Percentiles rank a stretch among this genome's conserved stretches.
Evolutionary conservation across 495 filamentous ascomycete species (phyloP).

Genomic region (Annulohypoxylon bovei): DNA sequence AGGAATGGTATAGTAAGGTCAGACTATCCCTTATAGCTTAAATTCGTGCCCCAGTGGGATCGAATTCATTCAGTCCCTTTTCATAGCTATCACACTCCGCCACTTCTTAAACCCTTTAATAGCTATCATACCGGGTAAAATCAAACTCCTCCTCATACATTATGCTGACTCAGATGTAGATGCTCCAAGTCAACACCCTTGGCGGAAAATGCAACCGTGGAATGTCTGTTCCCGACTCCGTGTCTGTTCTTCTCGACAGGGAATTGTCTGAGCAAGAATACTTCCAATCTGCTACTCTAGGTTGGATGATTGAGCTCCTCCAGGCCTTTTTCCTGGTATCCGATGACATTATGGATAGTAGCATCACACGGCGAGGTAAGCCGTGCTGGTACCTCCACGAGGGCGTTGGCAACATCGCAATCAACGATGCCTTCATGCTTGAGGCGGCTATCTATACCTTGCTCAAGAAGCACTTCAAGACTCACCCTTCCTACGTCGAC

Average conservation of each 20-base stretch:
- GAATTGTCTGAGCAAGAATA: slow-evolving; percentile 81
- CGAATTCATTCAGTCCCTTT: slow-evolving; percentile 2
- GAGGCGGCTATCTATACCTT: slow-evolving; percentile 89
- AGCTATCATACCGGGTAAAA: background rate
- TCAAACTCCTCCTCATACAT: background rate
- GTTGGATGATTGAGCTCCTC: slow-evolving; percentile 97
- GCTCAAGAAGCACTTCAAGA: slow-evolving; percentile 90
- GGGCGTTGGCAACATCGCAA: slow-evolving; percentile 90
- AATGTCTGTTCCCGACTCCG: slow-evolving; percentile 95
- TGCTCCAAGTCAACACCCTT: slow-evolving; percentile 81
- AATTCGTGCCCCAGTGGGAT: background rate
- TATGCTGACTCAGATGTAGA: slow-evolving; percentile 56
- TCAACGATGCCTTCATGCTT: slow-evolving; percentile 98
- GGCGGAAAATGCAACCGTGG: slow-evolving; percentile 99
- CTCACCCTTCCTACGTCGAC: slow-evolving; percentile 85
- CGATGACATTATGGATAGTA: slow-evolving; percentile 98
- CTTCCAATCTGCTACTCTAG: slow-evolving; percentile 83
- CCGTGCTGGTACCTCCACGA: slow-evolving; percentile 95
- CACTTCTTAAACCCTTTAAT: background rate
- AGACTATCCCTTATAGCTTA: slow-evolving; percentile 21
- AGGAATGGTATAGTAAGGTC: slow-evolving; percentile 91
- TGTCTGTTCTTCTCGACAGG: slow-evolving; percentile 76
- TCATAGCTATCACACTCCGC: background rate
- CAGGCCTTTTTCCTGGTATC: slow-evolving; percentile 99
- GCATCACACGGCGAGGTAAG: slow-evolving; percentile 88